Percentiles rank a stretch among this genome's conserved stretches.
Conservation (phyloP, 352 stramenopile species). For the Phytophthora citrophthora region DNA sequence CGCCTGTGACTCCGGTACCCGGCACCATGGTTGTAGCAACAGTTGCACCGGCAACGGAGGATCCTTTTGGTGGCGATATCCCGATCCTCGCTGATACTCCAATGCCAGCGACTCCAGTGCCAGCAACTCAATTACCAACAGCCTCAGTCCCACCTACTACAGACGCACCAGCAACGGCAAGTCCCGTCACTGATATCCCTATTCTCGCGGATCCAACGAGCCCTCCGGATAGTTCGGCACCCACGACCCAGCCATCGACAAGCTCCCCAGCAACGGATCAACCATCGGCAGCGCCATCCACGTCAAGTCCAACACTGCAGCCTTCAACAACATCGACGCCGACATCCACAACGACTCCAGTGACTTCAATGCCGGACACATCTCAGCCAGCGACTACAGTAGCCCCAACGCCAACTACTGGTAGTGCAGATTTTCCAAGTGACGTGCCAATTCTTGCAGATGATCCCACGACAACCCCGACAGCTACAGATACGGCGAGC, state of each 20-base stretch:
- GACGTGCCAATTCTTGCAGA: conserved; percentile 21
- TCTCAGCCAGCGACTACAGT: conserved; percentile 3
- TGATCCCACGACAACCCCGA: conserved; percentile 8
- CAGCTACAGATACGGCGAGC: background rate
- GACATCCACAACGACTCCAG: background rate
- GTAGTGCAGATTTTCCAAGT: background rate
- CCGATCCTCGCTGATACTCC: conserved; percentile 12
- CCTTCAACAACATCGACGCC: conserved; percentile 2
- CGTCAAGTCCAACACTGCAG: no score
- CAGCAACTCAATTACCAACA: conserved; percentile 11
- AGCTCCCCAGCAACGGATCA: conserved; percentile 12
- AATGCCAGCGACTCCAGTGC: conserved; percentile 5
- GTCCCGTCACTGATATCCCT: conserved; percentile 4
- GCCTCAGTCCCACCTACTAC: background rate
- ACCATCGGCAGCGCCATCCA: background rate
- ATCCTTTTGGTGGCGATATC: background rate
- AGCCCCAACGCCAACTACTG: background rate
- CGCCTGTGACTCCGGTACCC: background rate
- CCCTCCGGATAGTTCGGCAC: background rate
- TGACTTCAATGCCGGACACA: background rate
- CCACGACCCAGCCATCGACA: background rate
- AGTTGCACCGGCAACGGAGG: background rate
- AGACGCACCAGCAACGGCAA: background rate
- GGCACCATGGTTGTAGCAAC: background rate
- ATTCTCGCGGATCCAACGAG: conserved; percentile 12